Evolutionary conservation across 768 basidiomycete genomes (phyloP).

Genomic region (Candolleomyces aberdarensis): DNA sequence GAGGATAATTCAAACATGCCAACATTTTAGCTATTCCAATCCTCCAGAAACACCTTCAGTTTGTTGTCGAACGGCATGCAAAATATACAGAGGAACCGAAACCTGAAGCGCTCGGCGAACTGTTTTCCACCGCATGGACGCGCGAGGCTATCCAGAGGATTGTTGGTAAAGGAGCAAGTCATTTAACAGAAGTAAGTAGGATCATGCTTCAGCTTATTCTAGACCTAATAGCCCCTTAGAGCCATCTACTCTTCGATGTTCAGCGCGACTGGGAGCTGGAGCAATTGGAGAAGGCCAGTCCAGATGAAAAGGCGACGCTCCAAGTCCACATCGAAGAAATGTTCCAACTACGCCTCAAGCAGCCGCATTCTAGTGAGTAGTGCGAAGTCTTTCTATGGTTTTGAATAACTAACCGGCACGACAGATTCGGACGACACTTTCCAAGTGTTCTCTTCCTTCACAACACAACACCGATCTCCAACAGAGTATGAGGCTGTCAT

Average conservation of each 20-base stretch:
- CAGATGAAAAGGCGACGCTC: slow-evolving; percentile 45
- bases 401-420: not conserved
- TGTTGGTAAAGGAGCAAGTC: slow-evolving; percentile 52
- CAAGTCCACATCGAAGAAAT: slow-evolving; percentile 53
- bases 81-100: slow-evolving; percentile 39
- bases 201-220: not conserved
- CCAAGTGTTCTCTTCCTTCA: slow-evolving; percentile 86
- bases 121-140: slow-evolving; percentile 65
- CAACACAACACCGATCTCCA: slow-evolving; percentile 70
- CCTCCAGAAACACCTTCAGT: slow-evolving; percentile 64
- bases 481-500: slow-evolving; percentile 77
- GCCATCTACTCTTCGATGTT: slow-evolving; percentile 66
- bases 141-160: slow-evolving; percentile 50
- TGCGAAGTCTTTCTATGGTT: not conserved
- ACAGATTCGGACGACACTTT: slow-evolving; percentile 78
- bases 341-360: slow-evolving; percentile 63
- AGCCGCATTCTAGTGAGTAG: slow-evolving; percentile 69
- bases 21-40: slow-evolving; percentile 63
- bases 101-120: slow-evolving; percentile 50
- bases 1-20: slow-evolving; percentile 4
- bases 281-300: slow-evolving; percentile 44
- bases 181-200: slow-evolving; percentile 58
- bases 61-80: slow-evolving; percentile 45
- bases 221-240: slow-evolving; percentile 37
- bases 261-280: slow-evolving; percentile 76